phyloP scores from a whole-genome alignment of 2,329 filamentous ascomycete species.

The Colletotrichum sp. region DNA sequence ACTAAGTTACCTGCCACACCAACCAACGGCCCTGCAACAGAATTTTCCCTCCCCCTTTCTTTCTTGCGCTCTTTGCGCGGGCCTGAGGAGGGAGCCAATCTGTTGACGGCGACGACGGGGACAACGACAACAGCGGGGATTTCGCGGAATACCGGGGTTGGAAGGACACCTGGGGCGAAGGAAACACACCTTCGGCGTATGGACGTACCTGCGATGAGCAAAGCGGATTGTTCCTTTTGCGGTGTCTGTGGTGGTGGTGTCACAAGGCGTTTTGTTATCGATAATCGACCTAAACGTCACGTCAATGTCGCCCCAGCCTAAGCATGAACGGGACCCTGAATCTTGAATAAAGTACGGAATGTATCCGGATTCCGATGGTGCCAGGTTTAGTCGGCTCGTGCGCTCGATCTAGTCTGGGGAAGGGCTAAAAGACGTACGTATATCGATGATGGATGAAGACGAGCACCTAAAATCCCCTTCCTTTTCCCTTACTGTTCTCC shows the following conservation, averaged over 20 bases:
- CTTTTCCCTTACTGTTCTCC: neutral
- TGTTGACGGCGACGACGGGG: neutral
- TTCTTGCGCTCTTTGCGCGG: neutral
- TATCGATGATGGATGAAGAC: neutral
- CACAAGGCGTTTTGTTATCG: neutral
- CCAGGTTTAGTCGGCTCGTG: neutral
- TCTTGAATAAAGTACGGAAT: neutral
- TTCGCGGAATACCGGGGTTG: neutral
- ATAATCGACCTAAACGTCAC: conserved; percentile 3
- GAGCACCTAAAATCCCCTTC: neutral
- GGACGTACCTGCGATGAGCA: neutral
- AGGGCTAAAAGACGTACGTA: neutral
- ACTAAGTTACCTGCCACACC: neutral
- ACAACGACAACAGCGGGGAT: neutral
- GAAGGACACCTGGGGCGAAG: neutral
- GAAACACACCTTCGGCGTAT: neutral
- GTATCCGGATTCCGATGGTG: neutral
- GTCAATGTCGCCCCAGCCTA: neutral
- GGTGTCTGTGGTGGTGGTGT: neutral
- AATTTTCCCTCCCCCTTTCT: neutral
- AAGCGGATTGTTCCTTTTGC: neutral
- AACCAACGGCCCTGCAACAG: conserved; percentile 1
- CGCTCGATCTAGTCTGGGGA: neutral
- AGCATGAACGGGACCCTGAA: conserved; percentile 12
- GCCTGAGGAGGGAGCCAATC: neutral